Evolutionary conservation across 2,329 filamentous ascomycete genomes (phyloP).

Genomic region (Chaetomium sp.): DNA sequence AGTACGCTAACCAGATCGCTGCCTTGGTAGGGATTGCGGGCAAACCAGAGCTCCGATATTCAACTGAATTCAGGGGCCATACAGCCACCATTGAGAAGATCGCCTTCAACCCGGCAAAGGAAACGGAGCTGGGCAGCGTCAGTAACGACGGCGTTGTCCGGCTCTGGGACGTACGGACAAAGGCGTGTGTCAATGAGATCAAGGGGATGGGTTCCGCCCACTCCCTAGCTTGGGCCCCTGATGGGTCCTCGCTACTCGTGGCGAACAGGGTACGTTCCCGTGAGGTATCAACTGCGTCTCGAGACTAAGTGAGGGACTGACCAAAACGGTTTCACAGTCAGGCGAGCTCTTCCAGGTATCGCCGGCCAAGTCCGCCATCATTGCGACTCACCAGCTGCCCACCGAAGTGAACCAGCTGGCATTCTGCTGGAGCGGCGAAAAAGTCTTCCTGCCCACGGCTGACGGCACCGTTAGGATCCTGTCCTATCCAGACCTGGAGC

Average conservation of each 20-base stretch:
- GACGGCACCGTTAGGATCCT: slow-evolving; percentile 67
- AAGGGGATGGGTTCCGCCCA: slow-evolving; percentile 61
- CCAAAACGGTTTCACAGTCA: slow-evolving; percentile 36
- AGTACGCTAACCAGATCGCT: too few species aligned
- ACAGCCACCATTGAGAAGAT: slow-evolving; percentile 63
- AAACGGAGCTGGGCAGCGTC: slow-evolving; percentile 69
- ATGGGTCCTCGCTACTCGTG: slow-evolving; percentile 62
- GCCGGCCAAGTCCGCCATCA: slow-evolving; percentile 48
- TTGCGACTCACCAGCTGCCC: slow-evolving; percentile 54
- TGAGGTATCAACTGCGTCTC: not conserved
- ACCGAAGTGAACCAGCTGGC: slow-evolving; percentile 65
- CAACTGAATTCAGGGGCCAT: slow-evolving; percentile 68
- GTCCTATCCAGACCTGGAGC: slow-evolving; percentile 58
- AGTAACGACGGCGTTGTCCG: slow-evolving; percentile 67
- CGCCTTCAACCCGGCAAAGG: slow-evolving; percentile 69
- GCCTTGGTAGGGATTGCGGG: slow-evolving; percentile 61
- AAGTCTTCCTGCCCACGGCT: slow-evolving; percentile 63
- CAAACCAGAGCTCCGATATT: slow-evolving; percentile 64
- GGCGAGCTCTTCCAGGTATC: slow-evolving; percentile 58
- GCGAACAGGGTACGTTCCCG: slow-evolving; percentile 57
- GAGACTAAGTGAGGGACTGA: not conserved
- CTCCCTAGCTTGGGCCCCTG: slow-evolving; percentile 66
- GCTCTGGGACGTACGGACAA: slow-evolving; percentile 74
- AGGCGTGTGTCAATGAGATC: slow-evolving; percentile 63
- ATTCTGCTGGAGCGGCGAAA: slow-evolving; percentile 67